phyloP scores from a whole-genome alignment of 768 basidiomycete species.

The Termitomyces sp. region DNA sequence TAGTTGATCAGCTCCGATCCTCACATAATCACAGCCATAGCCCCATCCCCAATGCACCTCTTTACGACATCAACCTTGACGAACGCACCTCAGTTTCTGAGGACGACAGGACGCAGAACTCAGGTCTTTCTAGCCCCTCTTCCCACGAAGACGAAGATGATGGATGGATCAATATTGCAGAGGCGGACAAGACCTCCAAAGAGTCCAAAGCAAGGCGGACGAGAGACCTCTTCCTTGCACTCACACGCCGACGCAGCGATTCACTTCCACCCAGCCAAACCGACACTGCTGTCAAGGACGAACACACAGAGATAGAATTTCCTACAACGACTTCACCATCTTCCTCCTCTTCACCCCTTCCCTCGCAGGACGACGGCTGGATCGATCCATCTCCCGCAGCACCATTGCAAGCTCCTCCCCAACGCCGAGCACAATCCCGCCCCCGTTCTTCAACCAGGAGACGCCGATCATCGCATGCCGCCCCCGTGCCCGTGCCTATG shows the following conservation, averaged over 20 bases:
- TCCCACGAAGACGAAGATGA: slow-evolving; percentile 39
- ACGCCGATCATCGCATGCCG: slow-evolving; percentile 18
- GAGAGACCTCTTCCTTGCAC: slow-evolving; percentile 39
- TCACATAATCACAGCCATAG: slow-evolving; percentile 25
- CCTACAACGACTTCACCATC: slow-evolving; percentile 21
- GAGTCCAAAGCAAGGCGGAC: slow-evolving; percentile 36
- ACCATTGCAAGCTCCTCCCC: slow-evolving; percentile 1
- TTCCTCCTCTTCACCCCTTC: slow-evolving; percentile 23
- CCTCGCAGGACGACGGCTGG: slow-evolving; percentile 34
- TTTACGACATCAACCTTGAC: slow-evolving; percentile 27
- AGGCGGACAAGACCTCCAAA: slow-evolving; percentile 19
- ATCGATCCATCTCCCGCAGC: slow-evolving; percentile 27
- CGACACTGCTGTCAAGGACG: slow-evolving; percentile 13
- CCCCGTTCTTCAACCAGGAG: slow-evolving; percentile 15
- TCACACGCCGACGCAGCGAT: slow-evolving; percentile 39
- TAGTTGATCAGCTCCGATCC: slow-evolving; percentile 54
- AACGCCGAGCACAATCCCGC: slow-evolving; percentile 14
- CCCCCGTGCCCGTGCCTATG: background rate
- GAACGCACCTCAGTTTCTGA: slow-evolving; percentile 38
- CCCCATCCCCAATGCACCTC: slow-evolving; percentile 30
- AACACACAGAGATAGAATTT: slow-evolving; percentile 11
- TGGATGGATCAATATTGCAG: slow-evolving; percentile 40
- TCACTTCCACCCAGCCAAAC: slow-evolving; percentile 29
- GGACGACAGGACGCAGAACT: slow-evolving; percentile 32
- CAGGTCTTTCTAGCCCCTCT: slow-evolving; percentile 27